Conservation (phyloP, 2,329 filamentous ascomycete species). For the Anthostomella pinea region DNA sequence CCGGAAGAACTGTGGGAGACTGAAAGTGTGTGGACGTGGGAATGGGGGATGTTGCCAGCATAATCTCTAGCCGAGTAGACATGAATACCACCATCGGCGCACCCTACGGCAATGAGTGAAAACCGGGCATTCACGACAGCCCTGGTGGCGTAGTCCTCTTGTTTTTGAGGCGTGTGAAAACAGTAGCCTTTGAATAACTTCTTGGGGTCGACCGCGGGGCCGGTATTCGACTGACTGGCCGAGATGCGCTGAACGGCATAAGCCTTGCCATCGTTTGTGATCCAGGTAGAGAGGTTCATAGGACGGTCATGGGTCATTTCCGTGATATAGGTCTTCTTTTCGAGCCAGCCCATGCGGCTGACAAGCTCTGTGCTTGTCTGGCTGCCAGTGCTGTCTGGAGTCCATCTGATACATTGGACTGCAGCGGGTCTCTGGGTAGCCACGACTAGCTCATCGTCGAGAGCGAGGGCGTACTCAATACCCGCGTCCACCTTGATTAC, state of each 20-base stretch:
- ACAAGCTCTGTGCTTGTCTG: constrained; percentile 91
- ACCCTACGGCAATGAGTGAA: constrained; percentile 86
- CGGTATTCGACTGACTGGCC: constrained; percentile 36
- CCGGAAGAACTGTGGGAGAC: constrained; percentile 68
- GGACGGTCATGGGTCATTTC: constrained; percentile 94
- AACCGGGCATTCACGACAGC: constrained; percentile 92
- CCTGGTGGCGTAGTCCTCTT: constrained; percentile 61
- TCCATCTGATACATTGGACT: constrained; percentile 96
- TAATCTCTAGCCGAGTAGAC: constrained; percentile 96
- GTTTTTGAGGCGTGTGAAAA: constrained; percentile 71
- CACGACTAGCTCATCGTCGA: constrained; percentile 90
- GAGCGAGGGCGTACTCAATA: constrained; percentile 79
- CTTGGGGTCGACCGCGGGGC: constrained; percentile 49
- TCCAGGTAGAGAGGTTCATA: constrained; percentile 94
- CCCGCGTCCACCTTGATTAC: constrained; percentile 97
- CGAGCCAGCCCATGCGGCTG: constrained; percentile 81
- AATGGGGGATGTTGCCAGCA: constrained; percentile 83
- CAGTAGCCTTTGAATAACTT: constrained; percentile 86
- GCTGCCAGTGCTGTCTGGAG: constrained; percentile 72
- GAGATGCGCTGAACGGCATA: constrained; percentile 82
- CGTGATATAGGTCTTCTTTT: constrained; percentile 69
- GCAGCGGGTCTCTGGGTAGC: constrained; percentile 88
- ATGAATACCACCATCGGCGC: constrained; percentile 71
- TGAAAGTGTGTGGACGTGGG: constrained; percentile 71
- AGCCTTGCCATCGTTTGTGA: constrained; percentile 80